A percentile compares a stretch with the other conserved stretches of the same genome.
phyloP scores from a whole-genome alignment of 2,329 filamentous ascomycete genomes.

The Penicillium thymicola region DNA sequence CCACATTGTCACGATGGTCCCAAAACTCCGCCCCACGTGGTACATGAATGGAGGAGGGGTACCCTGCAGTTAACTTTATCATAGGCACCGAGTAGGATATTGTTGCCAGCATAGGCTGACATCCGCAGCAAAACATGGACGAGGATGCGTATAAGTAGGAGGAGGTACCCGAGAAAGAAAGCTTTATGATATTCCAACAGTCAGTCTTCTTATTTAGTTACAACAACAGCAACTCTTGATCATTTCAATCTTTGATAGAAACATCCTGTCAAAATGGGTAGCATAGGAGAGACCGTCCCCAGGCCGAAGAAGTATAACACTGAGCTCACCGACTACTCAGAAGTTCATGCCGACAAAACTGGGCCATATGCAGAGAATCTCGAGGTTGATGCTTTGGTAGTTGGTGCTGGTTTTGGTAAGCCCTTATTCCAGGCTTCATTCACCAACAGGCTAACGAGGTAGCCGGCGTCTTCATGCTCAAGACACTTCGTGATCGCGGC shows the following conservation, averaged over 20 bases:
- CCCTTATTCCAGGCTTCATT: background rate
- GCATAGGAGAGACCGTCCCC: background rate
- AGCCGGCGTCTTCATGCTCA: constrained; percentile 13
- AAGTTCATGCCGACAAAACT: constrained; percentile 2
- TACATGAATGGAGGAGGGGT: background rate
- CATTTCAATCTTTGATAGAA: background rate
- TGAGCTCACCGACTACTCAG: constrained; percentile 11
- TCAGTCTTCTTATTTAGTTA: background rate
- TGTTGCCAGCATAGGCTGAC: background rate
- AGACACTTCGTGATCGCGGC: constrained; percentile 30
- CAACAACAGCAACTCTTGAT: background rate
- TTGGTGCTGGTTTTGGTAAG: constrained; percentile 30
- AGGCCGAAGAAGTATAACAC: constrained; percentile 11
- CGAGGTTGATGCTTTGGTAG: constrained; percentile 27
- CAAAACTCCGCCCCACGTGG: background rate
- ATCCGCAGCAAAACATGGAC: background rate
- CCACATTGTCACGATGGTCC: background rate
- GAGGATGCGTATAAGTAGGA: background rate
- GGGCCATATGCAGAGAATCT: constrained; percentile 20
- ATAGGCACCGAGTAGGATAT: background rate
- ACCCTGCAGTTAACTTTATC: background rate
- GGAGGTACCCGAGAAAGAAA: background rate
- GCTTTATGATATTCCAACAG: background rate
- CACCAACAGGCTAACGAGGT: constrained; percentile 65
- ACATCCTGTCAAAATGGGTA: background rate